phyloP scores from a whole-genome alignment of 495 filamentous ascomycete species.

The Penicillium diatomitis region DNA sequence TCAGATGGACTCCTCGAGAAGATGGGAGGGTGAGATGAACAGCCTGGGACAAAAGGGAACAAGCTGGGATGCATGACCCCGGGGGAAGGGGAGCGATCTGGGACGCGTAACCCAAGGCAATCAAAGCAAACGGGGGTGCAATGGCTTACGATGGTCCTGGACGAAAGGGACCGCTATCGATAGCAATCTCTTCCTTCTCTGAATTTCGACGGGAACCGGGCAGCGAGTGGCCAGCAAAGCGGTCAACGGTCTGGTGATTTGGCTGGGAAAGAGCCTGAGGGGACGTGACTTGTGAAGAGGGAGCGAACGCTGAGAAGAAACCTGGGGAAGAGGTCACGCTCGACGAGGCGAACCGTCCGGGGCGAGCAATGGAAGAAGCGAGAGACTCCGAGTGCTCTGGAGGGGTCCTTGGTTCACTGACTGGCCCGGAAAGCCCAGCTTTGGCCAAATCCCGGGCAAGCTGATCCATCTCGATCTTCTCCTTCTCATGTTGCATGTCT shows the following conservation, averaged over 20 bases:
- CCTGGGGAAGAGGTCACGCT: slow-evolving; percentile 74
- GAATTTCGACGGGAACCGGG: slow-evolving; percentile 70
- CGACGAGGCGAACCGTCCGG: slow-evolving; percentile 74
- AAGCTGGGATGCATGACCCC: too few species aligned
- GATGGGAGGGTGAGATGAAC: too few species aligned
- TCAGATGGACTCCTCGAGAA: too few species aligned
- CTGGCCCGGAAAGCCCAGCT: slow-evolving; percentile 56
- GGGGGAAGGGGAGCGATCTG: too few species aligned
- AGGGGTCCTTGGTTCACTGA: slow-evolving; percentile 94
- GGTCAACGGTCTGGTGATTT: slow-evolving; percentile 28
- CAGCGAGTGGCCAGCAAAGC: slow-evolving; percentile 63
- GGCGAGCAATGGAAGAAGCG: slow-evolving; percentile 65
- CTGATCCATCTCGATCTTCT: slow-evolving; percentile 72
- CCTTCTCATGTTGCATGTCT: slow-evolving; percentile 68
- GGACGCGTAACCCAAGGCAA: not conserved
- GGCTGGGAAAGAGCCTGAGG: slow-evolving; percentile 32
- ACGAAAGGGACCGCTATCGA: slow-evolving; percentile 28
- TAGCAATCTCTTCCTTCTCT: slow-evolving; percentile 36
- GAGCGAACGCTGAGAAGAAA: slow-evolving; percentile 61
- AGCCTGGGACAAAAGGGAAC: too few species aligned
- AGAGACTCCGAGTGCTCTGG: slow-evolving; percentile 78
- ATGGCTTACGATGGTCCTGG: slow-evolving; percentile 33
- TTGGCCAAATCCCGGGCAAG: slow-evolving; percentile 67
- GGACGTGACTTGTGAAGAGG: slow-evolving; percentile 57
- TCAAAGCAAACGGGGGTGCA: not conserved